A percentile compares a stretch with the other conserved stretches of the same genome.
Evolutionary conservation across 306 rosid species (phyloP).

Genomic region (Inga laurina): DNA sequence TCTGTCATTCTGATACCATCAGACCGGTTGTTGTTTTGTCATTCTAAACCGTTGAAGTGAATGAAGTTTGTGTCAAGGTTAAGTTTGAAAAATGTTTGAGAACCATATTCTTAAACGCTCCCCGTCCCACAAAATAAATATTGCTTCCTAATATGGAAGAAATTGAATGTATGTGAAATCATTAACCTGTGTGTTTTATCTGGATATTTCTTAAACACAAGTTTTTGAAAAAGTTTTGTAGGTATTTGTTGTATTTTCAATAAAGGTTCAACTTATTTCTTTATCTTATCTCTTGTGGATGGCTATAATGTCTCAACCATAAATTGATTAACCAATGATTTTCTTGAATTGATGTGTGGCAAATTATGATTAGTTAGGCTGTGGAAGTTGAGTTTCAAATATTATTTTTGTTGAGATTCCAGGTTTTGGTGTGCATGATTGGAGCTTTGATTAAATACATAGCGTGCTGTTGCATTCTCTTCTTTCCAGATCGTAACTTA

Average conservation of each 20-base stretch:
- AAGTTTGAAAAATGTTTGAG: background rate
- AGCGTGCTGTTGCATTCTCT: background rate
- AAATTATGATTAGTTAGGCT: background rate
- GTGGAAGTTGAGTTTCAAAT: background rate
- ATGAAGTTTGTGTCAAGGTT: background rate
- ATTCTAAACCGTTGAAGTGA: background rate
- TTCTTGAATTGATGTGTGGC: background rate
- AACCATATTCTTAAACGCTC: background rate
- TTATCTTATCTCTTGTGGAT: background rate
- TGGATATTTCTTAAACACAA: background rate
- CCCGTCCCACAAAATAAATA: background rate
- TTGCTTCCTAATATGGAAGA: background rate
- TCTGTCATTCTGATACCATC: background rate
- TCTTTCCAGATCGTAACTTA: background rate
- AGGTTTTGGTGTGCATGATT: background rate
- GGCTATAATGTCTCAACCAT: background rate
- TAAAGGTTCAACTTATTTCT: background rate
- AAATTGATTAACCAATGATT: background rate
- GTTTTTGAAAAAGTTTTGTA: background rate
- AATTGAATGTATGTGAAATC: background rate
- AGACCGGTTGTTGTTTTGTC: background rate
- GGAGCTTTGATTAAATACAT: background rate
- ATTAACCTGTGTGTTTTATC: background rate
- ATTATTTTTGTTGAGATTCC: background rate
- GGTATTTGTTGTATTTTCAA: background rate